phyloP scores from a whole-genome alignment of 129 eudicot species.

The Lonicera japonica region DNA sequence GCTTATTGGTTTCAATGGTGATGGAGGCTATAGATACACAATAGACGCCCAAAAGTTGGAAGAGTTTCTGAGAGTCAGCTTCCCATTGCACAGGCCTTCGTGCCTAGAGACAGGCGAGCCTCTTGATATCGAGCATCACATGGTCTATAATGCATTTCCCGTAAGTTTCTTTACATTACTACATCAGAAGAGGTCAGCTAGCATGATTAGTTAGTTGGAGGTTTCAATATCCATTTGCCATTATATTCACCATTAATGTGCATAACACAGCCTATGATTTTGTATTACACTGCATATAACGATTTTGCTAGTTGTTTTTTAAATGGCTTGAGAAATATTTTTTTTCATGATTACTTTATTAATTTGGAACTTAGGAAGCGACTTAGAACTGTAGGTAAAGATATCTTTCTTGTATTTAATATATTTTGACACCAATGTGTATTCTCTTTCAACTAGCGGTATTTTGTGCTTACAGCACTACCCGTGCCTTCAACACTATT shows the following conservation, averaged over 20 bases:
- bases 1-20: constrained; percentile 87
- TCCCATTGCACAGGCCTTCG: constrained; percentile 90
- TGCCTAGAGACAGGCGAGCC: constrained; percentile 94
- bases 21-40: constrained; percentile 87
- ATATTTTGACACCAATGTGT: too few species aligned
- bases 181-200: background rate
- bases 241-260: too few species aligned
- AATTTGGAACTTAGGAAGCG: background rate
- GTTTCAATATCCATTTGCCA: background rate
- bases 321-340: background rate
- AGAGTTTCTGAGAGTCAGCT: constrained; percentile 74
- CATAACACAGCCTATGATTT: too few species aligned
- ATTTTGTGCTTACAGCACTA: too few species aligned
- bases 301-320: too few species aligned
- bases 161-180: constrained; percentile 39
- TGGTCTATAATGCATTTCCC: constrained; percentile 82
- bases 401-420: too few species aligned
- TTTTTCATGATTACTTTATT: background rate
- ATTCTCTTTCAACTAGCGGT: too few species aligned
- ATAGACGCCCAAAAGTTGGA: constrained; percentile 75
- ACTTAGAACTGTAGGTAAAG: too few species aligned
- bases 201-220: background rate
- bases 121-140: constrained; percentile 94
- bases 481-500: too few species aligned
- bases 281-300: too few species aligned